A percentile compares a stretch with the other conserved stretches of the same genome.
These are phyloP conservation scores for Gardenia jasminoides DNA, from an alignment of 257 asterid species.

Conservation along the genomic window DNA sequence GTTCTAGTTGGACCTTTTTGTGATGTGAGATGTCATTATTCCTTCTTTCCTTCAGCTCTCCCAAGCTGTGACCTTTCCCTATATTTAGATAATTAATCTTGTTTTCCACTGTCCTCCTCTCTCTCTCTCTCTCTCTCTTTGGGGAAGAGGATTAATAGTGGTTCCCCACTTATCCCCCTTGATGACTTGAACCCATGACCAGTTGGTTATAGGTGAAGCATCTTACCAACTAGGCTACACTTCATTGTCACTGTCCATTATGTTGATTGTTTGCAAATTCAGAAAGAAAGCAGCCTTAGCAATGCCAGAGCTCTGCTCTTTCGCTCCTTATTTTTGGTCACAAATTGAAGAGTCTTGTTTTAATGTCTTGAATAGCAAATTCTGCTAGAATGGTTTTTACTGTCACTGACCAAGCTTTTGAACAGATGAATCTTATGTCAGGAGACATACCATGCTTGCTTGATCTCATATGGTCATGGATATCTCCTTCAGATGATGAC, in stretches of 20 bases:
- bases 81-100: too few relatives aligned
- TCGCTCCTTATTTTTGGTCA: neutral
- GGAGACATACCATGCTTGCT: conserved; percentile 90
- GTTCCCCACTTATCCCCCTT: too few relatives aligned
- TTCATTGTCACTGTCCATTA: neutral
- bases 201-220: too few relatives aligned
- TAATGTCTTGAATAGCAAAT: neutral
- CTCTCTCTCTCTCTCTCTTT: too few relatives aligned
- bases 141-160: too few relatives aligned
- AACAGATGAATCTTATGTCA: conserved; percentile 92
- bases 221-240: too few relatives aligned
- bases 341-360: neutral
- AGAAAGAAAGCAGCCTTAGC: neutral
- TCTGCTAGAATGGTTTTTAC: conserved; percentile 10
- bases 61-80: neutral
- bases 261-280: conserved; percentile 1
- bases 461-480: conserved; percentile 90
- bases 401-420: conserved; percentile 36
- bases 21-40: neutral
- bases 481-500: conserved; percentile 78
- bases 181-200: too few relatives aligned
- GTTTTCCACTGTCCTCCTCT: too few relatives aligned
- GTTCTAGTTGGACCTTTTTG: neutral
- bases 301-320: neutral
- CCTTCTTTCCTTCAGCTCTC: neutral